phyloP scores from a whole-genome alignment of 106 monocot species.

The Acanthochlamys bracteata region DNA sequence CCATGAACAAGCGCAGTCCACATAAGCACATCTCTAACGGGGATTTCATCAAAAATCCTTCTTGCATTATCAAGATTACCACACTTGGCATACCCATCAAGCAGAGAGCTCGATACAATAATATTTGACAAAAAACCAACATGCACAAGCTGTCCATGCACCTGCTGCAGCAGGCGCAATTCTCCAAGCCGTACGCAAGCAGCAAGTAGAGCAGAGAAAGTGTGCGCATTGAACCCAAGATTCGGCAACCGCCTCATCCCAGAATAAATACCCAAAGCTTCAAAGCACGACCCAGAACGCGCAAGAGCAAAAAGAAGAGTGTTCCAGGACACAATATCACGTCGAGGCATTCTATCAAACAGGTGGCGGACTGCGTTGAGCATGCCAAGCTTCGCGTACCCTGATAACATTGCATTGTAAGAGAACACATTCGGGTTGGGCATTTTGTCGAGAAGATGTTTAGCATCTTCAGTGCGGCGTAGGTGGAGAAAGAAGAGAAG shows the following conservation, averaged over 20 bases:
- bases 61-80: slow-evolving; percentile 30
- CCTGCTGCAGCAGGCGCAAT: slow-evolving; percentile 24
- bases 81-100: slow-evolving; percentile 62
- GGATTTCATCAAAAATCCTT: slow-evolving; percentile 57
- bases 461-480: slow-evolving; percentile 26
- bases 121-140: slow-evolving; percentile 46
- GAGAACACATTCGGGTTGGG: slow-evolving; percentile 41
- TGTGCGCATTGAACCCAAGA: slow-evolving; percentile 31
- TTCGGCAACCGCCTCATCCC: slow-evolving; percentile 27
- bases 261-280: slow-evolving; percentile 38
- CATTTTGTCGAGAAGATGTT: slow-evolving; percentile 53
- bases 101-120: slow-evolving; percentile 42
- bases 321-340: slow-evolving; percentile 73
- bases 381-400: slow-evolving; percentile 41
- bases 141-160: slow-evolving; percentile 51
- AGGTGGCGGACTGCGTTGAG: slow-evolving; percentile 22
- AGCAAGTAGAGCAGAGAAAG: slow-evolving; percentile 47
- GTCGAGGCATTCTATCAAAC: slow-evolving; percentile 44
- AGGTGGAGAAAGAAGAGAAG: slow-evolving; percentile 34
- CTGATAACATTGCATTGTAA: slow-evolving; percentile 72
- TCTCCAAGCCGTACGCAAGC: slow-evolving; percentile 41
- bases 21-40: slow-evolving; percentile 32
- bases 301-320: slow-evolving; percentile 56
- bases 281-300: slow-evolving; percentile 11
- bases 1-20: slow-evolving; percentile 66